Percentiles rank a stretch among this genome's conserved stretches.
phyloP scores from a whole-genome alignment of 1,284 basidiomycete species.

The Vanrija pseudolonga region DNA sequence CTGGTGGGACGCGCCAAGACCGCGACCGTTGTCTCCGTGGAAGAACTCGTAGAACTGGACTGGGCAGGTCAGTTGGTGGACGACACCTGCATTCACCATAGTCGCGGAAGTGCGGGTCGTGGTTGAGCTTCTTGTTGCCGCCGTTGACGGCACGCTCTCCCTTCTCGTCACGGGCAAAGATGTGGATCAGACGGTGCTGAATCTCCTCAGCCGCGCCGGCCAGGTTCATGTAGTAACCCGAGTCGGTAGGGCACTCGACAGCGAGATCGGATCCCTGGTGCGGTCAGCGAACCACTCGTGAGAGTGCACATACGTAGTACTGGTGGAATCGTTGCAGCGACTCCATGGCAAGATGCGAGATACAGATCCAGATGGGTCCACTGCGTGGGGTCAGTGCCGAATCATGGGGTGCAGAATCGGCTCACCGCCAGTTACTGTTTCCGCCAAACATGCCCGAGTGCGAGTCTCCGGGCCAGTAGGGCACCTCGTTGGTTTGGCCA shows the following conservation, averaged over 20 bases:
- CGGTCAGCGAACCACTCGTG: background rate
- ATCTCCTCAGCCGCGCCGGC: conserved; percentile 92
- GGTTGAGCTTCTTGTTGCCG: conserved; percentile 78
- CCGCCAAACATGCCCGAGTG: conserved; percentile 91
- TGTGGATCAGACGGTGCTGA: conserved; percentile 91
- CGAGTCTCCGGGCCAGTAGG: conserved; percentile 97
- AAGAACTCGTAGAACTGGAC: conserved; percentile 64
- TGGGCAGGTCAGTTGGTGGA: conserved; percentile 57
- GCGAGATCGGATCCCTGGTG: conserved; percentile 56
- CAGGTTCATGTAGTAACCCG: conserved; percentile 92
- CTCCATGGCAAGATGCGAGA: no score
- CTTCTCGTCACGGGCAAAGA: conserved; percentile 84
- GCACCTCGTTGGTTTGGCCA: conserved; percentile 84
- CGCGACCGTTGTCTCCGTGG: conserved; percentile 86
- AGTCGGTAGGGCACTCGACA: conserved; percentile 95
- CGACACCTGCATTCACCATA: conserved; percentile 73
- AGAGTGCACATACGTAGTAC: conserved; percentile 61
- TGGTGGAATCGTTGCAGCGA: conserved; percentile 91
- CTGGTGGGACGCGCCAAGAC: conserved; percentile 93
- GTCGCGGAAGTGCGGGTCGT: conserved; percentile 93
- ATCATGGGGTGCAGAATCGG: no score
- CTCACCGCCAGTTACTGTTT: conserved; percentile 81
- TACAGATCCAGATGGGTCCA: conserved; percentile 66
- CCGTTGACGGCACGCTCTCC: conserved; percentile 88
- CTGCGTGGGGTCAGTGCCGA: no score